Evolutionary conservation across 805 yeast genomes (phyloP).

Genomic region (Wickerhamiella shivajii): DNA sequence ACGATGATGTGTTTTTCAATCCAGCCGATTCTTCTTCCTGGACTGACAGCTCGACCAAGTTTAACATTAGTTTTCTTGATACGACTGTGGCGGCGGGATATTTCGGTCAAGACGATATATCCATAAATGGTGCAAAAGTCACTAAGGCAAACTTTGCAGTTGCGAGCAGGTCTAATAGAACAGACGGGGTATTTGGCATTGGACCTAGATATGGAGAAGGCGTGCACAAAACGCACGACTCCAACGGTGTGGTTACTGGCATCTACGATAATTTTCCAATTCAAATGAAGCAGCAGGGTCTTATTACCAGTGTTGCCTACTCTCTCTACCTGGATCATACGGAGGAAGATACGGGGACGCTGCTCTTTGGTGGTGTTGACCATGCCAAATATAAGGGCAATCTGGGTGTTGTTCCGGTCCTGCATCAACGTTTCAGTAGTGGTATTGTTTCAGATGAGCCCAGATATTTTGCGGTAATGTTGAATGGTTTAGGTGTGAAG

Average conservation of each 20-base stretch:
- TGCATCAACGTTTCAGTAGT: constrained; percentile 16
- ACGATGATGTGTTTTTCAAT: constrained; percentile 2
- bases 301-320: constrained; percentile 30
- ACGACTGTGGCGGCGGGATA: constrained; percentile 35
- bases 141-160: constrained; percentile 56
- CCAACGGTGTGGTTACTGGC: constrained; percentile 12
- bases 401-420: constrained; percentile 25
- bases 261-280: constrained; percentile 24
- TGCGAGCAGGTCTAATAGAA: constrained; percentile 50
- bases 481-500: constrained; percentile 12
- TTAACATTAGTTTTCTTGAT: constrained; percentile 29
- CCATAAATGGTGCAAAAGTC: constrained; percentile 35
- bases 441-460: neutral
- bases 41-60: constrained; percentile 9
- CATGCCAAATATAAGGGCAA: constrained; percentile 28
- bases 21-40: constrained; percentile 6
- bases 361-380: constrained; percentile 34
- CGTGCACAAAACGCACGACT: constrained; percentile 18
- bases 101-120: constrained; percentile 49
- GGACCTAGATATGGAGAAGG: constrained; percentile 25
- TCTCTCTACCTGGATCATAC: constrained; percentile 32
- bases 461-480: constrained; percentile 8
- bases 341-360: constrained; percentile 23
- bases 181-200: constrained; percentile 36
- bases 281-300: constrained; percentile 28